Conservation (phyloP, 176 grass and related monocot species). For the Olyra latifolia region DNA sequence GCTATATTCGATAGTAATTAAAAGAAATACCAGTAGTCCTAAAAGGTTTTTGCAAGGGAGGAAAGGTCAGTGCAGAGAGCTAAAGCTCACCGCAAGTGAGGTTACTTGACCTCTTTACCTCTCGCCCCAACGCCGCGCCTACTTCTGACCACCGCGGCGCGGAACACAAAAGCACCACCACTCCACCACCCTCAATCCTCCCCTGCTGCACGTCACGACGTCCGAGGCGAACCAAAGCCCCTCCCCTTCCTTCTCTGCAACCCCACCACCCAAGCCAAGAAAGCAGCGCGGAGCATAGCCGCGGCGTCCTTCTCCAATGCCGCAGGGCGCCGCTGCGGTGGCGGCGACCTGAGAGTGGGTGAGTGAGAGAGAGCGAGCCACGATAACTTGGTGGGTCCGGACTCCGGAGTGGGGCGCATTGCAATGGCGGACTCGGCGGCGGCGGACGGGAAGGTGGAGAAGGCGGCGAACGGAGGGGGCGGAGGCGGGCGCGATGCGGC, state of each 20-base stretch:
- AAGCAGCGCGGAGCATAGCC: constrained; percentile 37
- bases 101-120: too few species aligned
- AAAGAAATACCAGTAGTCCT: too few species aligned
- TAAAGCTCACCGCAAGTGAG: too few species aligned
- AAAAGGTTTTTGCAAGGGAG: too few species aligned
- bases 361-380: background rate
- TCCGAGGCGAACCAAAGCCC: constrained; percentile 18
- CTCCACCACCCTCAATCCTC: constrained; percentile 7
- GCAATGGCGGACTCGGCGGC: constrained; percentile 47
- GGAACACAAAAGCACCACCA: constrained; percentile 47
- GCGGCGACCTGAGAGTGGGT: constrained; percentile 26
- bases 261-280: constrained; percentile 23
- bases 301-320: constrained; percentile 8
- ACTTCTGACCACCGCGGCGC: constrained; percentile 53
- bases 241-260: background rate
- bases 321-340: constrained; percentile 3
- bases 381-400: background rate
- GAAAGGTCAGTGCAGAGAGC: too few species aligned
- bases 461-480: constrained; percentile 24
- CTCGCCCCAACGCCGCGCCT: constrained; percentile 44
- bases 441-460: constrained; percentile 43
- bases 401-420: background rate
- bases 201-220: constrained; percentile 36
- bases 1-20: too few species aligned
- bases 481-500: constrained; percentile 25